A percentile compares a stretch with the other conserved stretches of the same genome.
These are phyloP conservation scores for Cyathus striatus DNA, from an alignment of 768 basidiomycete species.

Conservation along the genomic window DNA sequence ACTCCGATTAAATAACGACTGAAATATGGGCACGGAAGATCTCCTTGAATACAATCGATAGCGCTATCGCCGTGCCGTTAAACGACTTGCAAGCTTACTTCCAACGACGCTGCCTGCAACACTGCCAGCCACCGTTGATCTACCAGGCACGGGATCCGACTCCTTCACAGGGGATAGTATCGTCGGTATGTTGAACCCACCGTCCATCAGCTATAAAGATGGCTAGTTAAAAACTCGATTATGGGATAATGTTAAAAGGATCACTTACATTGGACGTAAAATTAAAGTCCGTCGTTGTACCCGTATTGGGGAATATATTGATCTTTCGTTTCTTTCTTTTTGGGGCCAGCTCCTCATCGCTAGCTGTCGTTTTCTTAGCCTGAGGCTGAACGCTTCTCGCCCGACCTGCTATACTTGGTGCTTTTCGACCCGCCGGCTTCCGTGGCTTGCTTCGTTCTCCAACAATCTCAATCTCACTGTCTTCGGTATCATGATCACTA, in stretches of 20 bases:
- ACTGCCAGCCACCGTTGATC: conserved; percentile 26
- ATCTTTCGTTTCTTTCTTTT: conserved; percentile 74
- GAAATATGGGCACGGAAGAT: too few species aligned
- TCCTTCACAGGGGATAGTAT: conserved; percentile 64
- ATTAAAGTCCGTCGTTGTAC: conserved; percentile 41
- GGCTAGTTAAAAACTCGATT: conserved; percentile 1
- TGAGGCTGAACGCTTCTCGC: conserved; percentile 14
- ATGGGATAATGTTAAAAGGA: not conserved
- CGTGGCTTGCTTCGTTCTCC: conserved; percentile 3
- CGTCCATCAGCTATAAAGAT: conserved; percentile 23
- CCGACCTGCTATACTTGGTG: not conserved
- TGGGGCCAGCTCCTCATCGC: conserved; percentile 20
- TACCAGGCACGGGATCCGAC: conserved; percentile 41
- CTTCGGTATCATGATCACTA: conserved; percentile 14
- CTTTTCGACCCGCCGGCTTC: not conserved
- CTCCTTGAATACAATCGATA: too few species aligned
- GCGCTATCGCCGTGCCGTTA: not conserved
- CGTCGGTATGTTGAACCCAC: conserved; percentile 59
- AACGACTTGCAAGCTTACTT: not conserved
- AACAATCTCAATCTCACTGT: conserved; percentile 17
- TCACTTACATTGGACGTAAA: conserved; percentile 20
- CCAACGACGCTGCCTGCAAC: not conserved
- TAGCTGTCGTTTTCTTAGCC: conserved; percentile 7
- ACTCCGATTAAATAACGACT: too few species aligned
- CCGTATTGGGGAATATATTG: conserved; percentile 45